Conservation (phyloP, 2,329 filamentous ascomycete genomes). For the Exophiala mesophila region DNA sequence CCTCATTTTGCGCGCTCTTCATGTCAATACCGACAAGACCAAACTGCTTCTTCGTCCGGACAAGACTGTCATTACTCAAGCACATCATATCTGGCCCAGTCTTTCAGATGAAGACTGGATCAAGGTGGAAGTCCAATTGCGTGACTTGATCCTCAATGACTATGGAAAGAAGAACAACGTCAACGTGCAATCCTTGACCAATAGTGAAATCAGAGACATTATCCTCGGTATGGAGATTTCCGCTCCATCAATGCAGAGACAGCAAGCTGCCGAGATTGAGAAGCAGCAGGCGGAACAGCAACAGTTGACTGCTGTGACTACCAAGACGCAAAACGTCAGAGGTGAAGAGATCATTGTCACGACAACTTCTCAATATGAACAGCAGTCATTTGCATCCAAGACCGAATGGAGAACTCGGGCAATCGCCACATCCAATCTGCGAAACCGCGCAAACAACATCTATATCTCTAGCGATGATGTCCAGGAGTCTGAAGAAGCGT, state of each 20-base stretch:
- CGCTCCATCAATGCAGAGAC: slow-evolving; percentile 93
- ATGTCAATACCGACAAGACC: slow-evolving; percentile 98
- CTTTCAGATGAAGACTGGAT: slow-evolving; percentile 97
- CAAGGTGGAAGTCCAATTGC: slow-evolving; percentile 94
- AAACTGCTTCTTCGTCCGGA: slow-evolving; percentile 92
- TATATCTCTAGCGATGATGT: slow-evolving; percentile 97
- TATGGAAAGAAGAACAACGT: slow-evolving; percentile 99
- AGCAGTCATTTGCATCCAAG: slow-evolving; percentile 96
- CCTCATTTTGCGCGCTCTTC: slow-evolving; percentile 85
- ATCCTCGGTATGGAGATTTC: slow-evolving; percentile 99
- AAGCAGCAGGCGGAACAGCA: slow-evolving; percentile 97
- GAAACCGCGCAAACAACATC: slow-evolving; percentile 93
- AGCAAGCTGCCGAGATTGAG: slow-evolving; percentile 97
- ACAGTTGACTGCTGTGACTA: slow-evolving; percentile 93
- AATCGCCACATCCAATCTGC: slow-evolving; percentile 91
- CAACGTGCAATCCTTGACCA: slow-evolving; percentile 94
- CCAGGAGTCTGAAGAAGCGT: slow-evolving; percentile 71
- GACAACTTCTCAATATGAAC: slow-evolving; percentile 95
- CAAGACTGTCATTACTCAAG: slow-evolving; percentile 96
- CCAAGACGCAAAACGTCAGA: slow-evolving; percentile 94
- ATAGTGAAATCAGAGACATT: slow-evolving; percentile 94
- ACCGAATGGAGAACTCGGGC: slow-evolving; percentile 97
- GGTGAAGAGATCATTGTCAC: slow-evolving; percentile 98
- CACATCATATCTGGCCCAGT: slow-evolving; percentile 98
- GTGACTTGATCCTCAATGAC: slow-evolving; percentile 94